Evolutionary conservation across 495 filamentous ascomycete species (phyloP).

Genomic region (Penicillium tannophilum): DNA sequence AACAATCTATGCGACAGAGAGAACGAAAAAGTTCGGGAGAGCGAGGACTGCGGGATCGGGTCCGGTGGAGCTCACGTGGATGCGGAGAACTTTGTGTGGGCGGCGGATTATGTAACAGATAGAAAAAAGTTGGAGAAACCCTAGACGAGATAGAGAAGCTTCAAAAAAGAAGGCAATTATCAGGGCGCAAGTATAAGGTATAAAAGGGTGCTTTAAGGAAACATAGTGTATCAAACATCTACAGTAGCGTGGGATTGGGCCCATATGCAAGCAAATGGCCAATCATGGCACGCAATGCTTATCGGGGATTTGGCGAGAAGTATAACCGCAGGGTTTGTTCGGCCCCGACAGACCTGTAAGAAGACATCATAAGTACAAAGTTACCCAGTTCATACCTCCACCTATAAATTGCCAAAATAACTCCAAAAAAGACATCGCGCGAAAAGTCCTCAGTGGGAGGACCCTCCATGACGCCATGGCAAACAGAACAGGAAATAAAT

Average conservation of each 20-base stretch:
- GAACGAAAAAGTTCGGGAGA: slow-evolving; percentile 34
- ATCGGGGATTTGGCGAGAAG: slow-evolving; percentile 4
- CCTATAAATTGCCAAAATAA: slow-evolving; percentile 8
- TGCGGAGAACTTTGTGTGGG: slow-evolving; percentile 28
- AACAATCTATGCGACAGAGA: slow-evolving; percentile 18
- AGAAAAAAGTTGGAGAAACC: slow-evolving; percentile 4
- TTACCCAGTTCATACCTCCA: slow-evolving; percentile 12
- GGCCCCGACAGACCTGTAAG: not conserved
- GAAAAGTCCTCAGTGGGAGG: not conserved
- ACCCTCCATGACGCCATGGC: not conserved
- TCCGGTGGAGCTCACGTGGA: slow-evolving; percentile 33
- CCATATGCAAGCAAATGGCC: slow-evolving; percentile 6
- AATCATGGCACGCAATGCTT: slow-evolving; percentile 6
- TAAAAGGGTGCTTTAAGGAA: not conserved
- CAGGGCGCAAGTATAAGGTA: not conserved
- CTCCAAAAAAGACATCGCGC: slow-evolving; percentile 10
- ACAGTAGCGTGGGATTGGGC: slow-evolving; percentile 11
- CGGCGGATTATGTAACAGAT: slow-evolving; percentile 30
- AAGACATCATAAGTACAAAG: slow-evolving; percentile 13
- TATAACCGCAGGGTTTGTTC: slow-evolving; percentile 6
- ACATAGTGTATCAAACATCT: not conserved
- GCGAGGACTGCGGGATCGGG: slow-evolving; percentile 32
- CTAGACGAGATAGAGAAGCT: not conserved
- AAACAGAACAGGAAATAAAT: not conserved
- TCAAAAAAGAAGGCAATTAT: not conserved